Evolutionary conservation across 148 eudicot genomes (phyloP), one percentile per base, ranked within the genome.

Genomic region (Polygonum maritimum): DNA sequence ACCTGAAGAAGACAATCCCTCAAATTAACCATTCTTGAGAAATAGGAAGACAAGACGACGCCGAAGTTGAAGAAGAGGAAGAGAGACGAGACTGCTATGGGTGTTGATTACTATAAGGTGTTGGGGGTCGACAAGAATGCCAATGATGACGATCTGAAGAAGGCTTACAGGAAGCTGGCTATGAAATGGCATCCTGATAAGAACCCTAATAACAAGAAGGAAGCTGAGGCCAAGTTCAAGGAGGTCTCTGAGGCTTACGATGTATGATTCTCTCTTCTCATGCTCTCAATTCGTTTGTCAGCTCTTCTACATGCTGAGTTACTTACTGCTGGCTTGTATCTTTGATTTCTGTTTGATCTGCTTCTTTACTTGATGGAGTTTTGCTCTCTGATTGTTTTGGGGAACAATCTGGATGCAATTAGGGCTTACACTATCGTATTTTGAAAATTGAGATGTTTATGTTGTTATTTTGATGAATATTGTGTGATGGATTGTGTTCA

Each of bases 211-310:
- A 74, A 69, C 75, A 85, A 81, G 73, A 71, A 71, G 26, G 90
- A 88, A 52, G 80, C 94, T 3, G 98, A 93, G 78, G 82, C 92
- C 36, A 93, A 93, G 76, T 93, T 93, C 89, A 93, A 93, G 80
- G 90, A 87, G 51, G 87, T 93, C 22, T 93, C 98, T 33, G 98
- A 93, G 71, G 98, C 98, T 57, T 93, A 93, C 75, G 96, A 93
- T 60, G 98, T 63, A 63, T 63, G 69, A 31, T 62, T 33, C 40
- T 33, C 31, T 57, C 40, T 63, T 14, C 69, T 21, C 21, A 19
- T 22, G 8, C 63, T 57, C 19, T 4, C 1, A 11, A 31, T 63
- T 33, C 1, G 39, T 33, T 63, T 5, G 31, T 12, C 26, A 22
- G 35, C 11, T 60, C 21, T 54, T 16, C 58, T 54, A 18, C 1